Evolutionary conservation across 208 protist species (phyloP).

Genomic region (Zelonia costaricensis): DNA sequence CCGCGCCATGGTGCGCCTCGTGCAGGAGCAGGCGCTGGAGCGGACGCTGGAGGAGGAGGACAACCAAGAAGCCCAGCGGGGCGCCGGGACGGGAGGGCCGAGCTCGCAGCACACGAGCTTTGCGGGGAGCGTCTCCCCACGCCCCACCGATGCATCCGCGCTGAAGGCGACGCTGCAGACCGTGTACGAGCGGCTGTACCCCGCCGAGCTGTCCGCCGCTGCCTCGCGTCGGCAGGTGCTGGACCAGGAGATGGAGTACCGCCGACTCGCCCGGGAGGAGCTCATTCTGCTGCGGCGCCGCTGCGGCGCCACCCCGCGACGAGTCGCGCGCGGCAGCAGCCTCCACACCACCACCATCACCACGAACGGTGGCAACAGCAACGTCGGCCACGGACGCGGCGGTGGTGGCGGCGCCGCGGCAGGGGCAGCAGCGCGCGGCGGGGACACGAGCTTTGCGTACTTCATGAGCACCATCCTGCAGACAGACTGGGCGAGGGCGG

Average conservation of each 20-base stretch:
- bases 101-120: neutral
- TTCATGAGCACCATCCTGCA: conserved; percentile 68
- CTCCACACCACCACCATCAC: too few species aligned
- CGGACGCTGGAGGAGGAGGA: conserved; percentile 8
- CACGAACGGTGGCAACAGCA: too few species aligned
- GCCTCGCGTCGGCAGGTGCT: conserved; percentile 21
- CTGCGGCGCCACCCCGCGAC: conserved; percentile 36
- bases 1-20: conserved; percentile 39
- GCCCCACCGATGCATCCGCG: conserved; percentile 10
- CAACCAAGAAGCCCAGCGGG: neutral
- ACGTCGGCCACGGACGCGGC: too few species aligned
- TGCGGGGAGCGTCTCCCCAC: neutral
- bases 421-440: neutral
- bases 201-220: conserved; percentile 30
- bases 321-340: too few species aligned
- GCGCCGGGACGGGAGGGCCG: neutral
- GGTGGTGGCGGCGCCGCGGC: conserved; percentile 4
- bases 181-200: conserved; percentile 81
- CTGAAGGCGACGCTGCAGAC: conserved; percentile 21
- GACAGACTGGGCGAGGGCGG: conserved; percentile 17
- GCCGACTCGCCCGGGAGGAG: conserved; percentile 38
- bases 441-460: conserved; percentile 32
- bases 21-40: conserved; percentile 24
- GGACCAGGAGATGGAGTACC: conserved; percentile 42
- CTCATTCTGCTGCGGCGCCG: conserved; percentile 39